These are phyloP conservation scores for Miscanthus lutarioriparius DNA, from an alignment of 176 grass and related monocot species.

Conservation along the genomic window DNA sequence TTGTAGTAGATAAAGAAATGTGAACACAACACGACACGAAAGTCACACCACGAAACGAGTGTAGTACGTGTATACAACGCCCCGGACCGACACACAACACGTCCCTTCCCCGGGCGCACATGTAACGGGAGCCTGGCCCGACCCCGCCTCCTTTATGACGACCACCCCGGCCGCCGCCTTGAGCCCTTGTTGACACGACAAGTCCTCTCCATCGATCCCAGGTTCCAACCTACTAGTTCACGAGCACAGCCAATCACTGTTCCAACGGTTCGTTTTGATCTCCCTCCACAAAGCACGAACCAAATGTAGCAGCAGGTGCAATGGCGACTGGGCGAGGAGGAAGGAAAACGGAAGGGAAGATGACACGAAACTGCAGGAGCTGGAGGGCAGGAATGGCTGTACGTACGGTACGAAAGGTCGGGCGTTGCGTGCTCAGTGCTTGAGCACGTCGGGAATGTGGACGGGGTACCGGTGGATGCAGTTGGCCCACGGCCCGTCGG, in stretches of 20 bases:
- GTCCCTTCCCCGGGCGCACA: neutral
- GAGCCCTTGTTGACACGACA: neutral
- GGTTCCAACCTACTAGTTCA: neutral
- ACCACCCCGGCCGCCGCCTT: neutral
- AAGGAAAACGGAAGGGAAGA: neutral
- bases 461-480: conserved; percentile 58
- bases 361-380: neutral
- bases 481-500: conserved; percentile 47
- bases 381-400: neutral
- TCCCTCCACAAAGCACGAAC: neutral
- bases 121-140: too few species aligned
- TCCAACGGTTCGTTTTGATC: neutral
- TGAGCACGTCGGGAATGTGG: conserved; percentile 61
- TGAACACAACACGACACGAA: neutral
- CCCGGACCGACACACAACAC: neutral
- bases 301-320: neutral
- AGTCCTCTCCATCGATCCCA: neutral
- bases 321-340: neutral
- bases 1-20: neutral
- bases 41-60: too few species aligned
- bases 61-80: neutral
- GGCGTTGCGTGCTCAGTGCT: conserved; percentile 5
- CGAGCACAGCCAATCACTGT: neutral
- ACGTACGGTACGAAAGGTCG: too few species aligned
- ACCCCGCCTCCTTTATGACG: conserved; percentile 10